Conservation (phyloP, 1,139 yeast genomes). For the Scheffersomyces titani region DNA sequence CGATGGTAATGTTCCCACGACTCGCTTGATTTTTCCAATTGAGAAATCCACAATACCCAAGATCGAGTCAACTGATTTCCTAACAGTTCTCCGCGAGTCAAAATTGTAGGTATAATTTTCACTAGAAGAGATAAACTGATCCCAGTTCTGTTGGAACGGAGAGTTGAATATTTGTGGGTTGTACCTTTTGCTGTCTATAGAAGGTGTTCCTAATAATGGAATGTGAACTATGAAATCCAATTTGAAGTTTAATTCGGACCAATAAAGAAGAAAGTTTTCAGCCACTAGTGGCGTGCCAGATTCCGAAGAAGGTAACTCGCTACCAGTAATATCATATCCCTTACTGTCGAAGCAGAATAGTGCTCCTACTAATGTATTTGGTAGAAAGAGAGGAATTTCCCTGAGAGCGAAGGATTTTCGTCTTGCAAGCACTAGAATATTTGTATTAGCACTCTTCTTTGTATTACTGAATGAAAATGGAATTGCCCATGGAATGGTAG, state of each 20-base stretch:
- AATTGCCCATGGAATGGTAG: slow-evolving; percentile 13
- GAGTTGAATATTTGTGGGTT: slow-evolving; percentile 4
- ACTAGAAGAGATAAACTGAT: slow-evolving; percentile 16
- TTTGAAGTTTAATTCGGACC: slow-evolving; percentile 29
- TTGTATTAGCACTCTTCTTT: background rate
- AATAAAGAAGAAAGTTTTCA: slow-evolving; percentile 23
- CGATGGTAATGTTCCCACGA: background rate
- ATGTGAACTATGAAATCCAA: slow-evolving; percentile 24
- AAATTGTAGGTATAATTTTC: slow-evolving; percentile 18
- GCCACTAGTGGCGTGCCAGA: slow-evolving; percentile 28
- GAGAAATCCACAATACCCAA: slow-evolving; percentile 1
- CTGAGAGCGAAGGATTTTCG: slow-evolving; percentile 25
- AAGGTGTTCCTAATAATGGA: slow-evolving; percentile 35
- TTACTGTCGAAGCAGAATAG: slow-evolving; percentile 10
- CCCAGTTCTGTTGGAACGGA: slow-evolving; percentile 16
- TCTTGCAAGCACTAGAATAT: slow-evolving; percentile 18
- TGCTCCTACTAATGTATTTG: slow-evolving; percentile 28
- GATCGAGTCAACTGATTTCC: slow-evolving; percentile 4
- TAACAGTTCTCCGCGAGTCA: slow-evolving; percentile 7
- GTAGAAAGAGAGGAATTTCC: slow-evolving; percentile 25
- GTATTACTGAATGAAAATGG: slow-evolving; percentile 1
- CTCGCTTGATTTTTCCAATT: background rate
- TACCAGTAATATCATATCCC: background rate
- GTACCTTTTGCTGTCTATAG: slow-evolving; percentile 23
- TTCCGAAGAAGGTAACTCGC: background rate